Evolutionary conservation across 2,329 filamentous ascomycete genomes (phyloP), one percentile per base, ranked within the genome.

Genomic region (Elsinoe perseae): DNA sequence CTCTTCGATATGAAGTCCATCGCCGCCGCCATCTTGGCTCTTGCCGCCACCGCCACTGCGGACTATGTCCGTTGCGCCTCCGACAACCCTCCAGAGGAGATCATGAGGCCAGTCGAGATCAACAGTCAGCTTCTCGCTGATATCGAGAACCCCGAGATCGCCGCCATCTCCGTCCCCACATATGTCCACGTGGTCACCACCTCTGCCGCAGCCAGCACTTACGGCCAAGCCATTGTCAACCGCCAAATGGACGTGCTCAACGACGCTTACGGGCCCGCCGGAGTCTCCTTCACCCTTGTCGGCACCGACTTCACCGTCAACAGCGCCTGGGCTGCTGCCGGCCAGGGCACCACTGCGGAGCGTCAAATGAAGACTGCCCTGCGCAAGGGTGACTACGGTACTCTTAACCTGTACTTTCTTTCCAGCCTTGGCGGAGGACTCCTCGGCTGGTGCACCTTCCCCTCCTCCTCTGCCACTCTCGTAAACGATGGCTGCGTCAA

Each of bases 391-490:
- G 75, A 66, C 38, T 83, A 83, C 67, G 60, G 63, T 32, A 74
- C 75, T 1, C 72, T 82, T 34, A 83, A 83, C 66, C 70, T 83
- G 58, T 83, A 82, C 69, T 82, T 82, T 69, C 77, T 82, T 65
- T 77, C 77, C 34, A 72, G 81, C 56, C 72, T 82, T 18, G 57
- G 63, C 4, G 69, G 70, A 50, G 67, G 66, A 50, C 67, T 81
- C 2, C 71, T 83, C 1, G 80, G 80, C 1, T 77, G 77, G 54
- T 82, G 80, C 69, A 80, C 76, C 0, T 68, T 81, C 20, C 72
- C 72, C 3, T 66, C 68, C 4, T 63, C 68, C 53, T 36, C 52
- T 12, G 52, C 52, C 21, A 55, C 68, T 28, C 82, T 81, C 66
- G 65, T 69, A 58, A 71, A 71, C 57, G 80, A 82, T 63, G 79